phyloP scores from a whole-genome alignment of 1,284 basidiomycete genomes.

The Apiotrichum mycotoxinovorans region DNA sequence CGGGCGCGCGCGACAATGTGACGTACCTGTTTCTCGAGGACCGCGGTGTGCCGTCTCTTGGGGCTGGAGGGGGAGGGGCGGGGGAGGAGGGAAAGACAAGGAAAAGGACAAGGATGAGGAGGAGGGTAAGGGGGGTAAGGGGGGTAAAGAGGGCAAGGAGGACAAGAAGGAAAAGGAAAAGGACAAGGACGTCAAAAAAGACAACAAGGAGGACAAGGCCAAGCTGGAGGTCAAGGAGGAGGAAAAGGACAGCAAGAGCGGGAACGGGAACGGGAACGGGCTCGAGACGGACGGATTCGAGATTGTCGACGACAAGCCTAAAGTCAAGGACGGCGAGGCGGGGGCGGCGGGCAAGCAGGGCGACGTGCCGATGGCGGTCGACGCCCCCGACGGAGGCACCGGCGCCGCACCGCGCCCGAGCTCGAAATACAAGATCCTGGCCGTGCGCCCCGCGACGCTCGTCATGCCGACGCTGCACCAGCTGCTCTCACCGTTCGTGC shows the following conservation, averaged over 20 bases:
- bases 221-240: not conserved
- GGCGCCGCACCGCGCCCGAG: not conserved
- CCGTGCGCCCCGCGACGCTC: constrained; percentile 30
- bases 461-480: constrained; percentile 40
- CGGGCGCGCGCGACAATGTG: constrained; percentile 28
- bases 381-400: not conserved
- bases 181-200: not conserved
- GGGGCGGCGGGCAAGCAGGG: not conserved
- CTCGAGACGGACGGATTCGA: constrained; percentile 28
- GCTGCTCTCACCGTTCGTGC: constrained; percentile 39
- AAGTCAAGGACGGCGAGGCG: not conserved
- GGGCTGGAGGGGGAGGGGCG: not conserved
- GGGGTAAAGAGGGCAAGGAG: not conserved
- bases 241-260: not conserved
- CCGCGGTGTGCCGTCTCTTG: constrained; percentile 18
- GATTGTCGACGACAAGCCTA: constrained; percentile 26
- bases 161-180: not conserved
- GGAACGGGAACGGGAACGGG: not conserved
- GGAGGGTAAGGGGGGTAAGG: not conserved
- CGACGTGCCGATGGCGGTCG: constrained; percentile 3
- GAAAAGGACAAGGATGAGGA: not conserved
- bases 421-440: constrained; percentile 28
- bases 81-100: constrained; percentile 1
- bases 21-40: constrained; percentile 43
- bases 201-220: not conserved